These are phyloP conservation scores for Plasmodium gonderi DNA, from an alignment of 169 alveolate species.

Conservation along the genomic window DNA sequence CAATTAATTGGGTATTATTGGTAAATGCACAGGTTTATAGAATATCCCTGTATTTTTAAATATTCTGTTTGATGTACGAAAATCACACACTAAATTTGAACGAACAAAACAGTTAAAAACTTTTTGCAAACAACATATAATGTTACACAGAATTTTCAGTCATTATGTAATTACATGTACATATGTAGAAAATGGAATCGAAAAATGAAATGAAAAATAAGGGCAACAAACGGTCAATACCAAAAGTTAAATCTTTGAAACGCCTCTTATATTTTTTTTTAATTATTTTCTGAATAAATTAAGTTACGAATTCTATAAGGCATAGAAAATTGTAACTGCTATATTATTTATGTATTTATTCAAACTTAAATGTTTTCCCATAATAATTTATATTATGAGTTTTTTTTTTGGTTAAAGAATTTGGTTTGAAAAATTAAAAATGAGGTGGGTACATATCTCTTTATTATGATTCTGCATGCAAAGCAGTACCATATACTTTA, in stretches of 20 bases:
- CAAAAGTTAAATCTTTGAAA: not conserved
- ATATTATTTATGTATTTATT: not conserved
- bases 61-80: not conserved
- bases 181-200: not conserved
- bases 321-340: not conserved
- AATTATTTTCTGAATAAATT: not conserved
- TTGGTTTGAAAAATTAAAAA: not conserved
- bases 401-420: not conserved
- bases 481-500: not conserved
- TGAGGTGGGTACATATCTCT: not conserved
- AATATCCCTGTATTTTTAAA: not conserved
- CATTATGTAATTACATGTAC: not conserved
- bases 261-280: not conserved
- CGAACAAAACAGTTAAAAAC: not conserved
- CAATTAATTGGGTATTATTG: not conserved
- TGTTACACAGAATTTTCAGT: not conserved
- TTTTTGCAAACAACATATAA: not conserved
- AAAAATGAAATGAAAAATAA: not conserved
- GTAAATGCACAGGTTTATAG: not conserved
- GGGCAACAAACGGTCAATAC: not conserved
- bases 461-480: not conserved
- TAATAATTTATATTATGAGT: not conserved
- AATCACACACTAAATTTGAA: not conserved
- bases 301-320: not conserved
- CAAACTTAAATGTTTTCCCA: not conserved